Evolutionary conservation across 176 grass and related monocot genomes (phyloP), one percentile per base, ranked within the genome.

Genomic region (Aechmea fasciata): DNA sequence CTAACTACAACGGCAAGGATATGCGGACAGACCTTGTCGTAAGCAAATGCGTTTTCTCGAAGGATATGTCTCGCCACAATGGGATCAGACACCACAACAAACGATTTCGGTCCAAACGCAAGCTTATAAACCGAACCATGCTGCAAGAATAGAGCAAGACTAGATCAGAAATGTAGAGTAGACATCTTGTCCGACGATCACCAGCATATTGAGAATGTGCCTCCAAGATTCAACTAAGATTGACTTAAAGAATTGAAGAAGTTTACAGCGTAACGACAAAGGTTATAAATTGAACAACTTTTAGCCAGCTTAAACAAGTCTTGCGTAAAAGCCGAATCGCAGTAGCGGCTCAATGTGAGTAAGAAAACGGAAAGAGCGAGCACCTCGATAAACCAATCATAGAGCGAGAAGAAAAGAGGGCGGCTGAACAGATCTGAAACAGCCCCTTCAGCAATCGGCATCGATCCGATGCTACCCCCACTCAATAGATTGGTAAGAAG

Each of bases 51-150:
- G 75, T 87, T 97, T 82, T 97, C 93, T 52, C 93, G 74, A 47
- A 97, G 81, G 71, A 97, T 83, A 77, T 92, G 87, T 49, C 89
- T 90, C 63, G 93, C 89, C 33, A 97, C 89, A 74, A 92, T 85
- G 18, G 93, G 93, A 75, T 97, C 93, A 51, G 93, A 97, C 50
- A 92, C 82, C n/a, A 97, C 93, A 49, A 92, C 89, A 77, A 97
- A 97, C 72, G 93, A 62, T 81, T 97, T 97, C 19, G 93, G 93
- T 51, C 93, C 89, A 75, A 97, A 97, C 70, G 89, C 89, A 65
- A 97, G 88, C 79, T 92, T 97, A 70, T 92, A 97, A 70, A 97
- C 86, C 25, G 93, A 92, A 67, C 93, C 93, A 52, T 97, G 93
- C 93, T 97, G 85, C 55, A 72, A 80, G 29, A 52, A 19, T 49